Evolutionary conservation across 371 early-diverging fungal genomes (phyloP).

Genomic region (Syncephalastrum sp.): DNA sequence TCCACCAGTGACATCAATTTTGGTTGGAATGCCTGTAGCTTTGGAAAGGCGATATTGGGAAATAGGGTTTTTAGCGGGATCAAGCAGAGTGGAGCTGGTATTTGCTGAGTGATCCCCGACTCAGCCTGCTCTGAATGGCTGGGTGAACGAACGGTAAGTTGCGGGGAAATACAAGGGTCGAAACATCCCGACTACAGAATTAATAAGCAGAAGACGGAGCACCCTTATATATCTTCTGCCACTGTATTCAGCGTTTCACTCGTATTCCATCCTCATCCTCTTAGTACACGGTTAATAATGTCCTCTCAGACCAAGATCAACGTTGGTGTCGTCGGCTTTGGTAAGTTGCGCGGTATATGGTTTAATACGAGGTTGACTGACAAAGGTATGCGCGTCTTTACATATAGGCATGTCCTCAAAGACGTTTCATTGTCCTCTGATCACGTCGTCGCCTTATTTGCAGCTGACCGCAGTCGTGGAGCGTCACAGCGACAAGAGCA

Average conservation of each 20-base stretch:
- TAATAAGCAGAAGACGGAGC: too few relatives aligned
- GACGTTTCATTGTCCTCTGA: conserved; percentile 70
- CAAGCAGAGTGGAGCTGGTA: too few relatives aligned
- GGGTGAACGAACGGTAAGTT: too few relatives aligned
- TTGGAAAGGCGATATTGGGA: too few relatives aligned
- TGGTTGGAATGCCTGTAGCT: too few relatives aligned
- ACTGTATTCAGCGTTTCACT: neutral
- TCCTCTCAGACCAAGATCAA: conserved; percentile 37
- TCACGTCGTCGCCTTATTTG: conserved; percentile 53
- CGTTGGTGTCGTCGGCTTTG: conserved; percentile 74
- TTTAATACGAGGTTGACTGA: neutral
- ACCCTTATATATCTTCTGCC: too few relatives aligned
- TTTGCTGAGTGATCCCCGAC: too few relatives aligned
- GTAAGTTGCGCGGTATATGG: conserved; percentile 26
- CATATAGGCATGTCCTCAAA: conserved; percentile 35
- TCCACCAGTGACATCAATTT: too few relatives aligned
- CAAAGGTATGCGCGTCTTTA: neutral
- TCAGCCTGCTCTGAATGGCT: too few relatives aligned
- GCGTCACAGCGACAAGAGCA: conserved; percentile 46
- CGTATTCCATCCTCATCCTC: neutral
- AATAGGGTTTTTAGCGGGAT: too few relatives aligned
- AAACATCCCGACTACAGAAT: too few relatives aligned
- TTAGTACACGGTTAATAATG: neutral
- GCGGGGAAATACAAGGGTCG: too few relatives aligned
- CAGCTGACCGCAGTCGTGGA: conserved; percentile 62